A percentile compares a stretch with the other conserved stretches of the same genome.
Conservation (phyloP, 768 basidiomycete species). For the Serendipita vermifera region DNA sequence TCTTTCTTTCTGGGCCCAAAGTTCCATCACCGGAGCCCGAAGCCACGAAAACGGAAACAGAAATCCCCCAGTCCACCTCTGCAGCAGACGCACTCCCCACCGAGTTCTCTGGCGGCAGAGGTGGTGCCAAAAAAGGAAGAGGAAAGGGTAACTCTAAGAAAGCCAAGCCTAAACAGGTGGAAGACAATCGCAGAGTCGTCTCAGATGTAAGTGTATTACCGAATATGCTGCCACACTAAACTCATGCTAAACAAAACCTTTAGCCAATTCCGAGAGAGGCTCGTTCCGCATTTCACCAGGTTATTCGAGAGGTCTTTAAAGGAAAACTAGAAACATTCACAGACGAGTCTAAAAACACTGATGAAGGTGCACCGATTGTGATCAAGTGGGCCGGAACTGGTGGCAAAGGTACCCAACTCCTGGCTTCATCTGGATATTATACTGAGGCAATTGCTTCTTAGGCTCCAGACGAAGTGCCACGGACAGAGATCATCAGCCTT, state of each 20-base stretch:
- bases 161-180: slow-evolving; percentile 31
- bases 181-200: slow-evolving; percentile 61
- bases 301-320: slow-evolving; percentile 63
- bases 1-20: slow-evolving; percentile 71
- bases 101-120: slow-evolving; percentile 23
- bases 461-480: slow-evolving; percentile 9
- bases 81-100: background rate
- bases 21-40: slow-evolving; percentile 38
- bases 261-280: slow-evolving; percentile 81
- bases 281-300: slow-evolving; percentile 71
- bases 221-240: background rate
- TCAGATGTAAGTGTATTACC: slow-evolving; percentile 80
- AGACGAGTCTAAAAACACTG: slow-evolving; percentile 30
- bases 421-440: no score
- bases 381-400: slow-evolving; percentile 57
- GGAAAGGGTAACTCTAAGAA: slow-evolving; percentile 28
- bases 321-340: slow-evolving; percentile 59
- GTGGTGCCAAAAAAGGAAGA: slow-evolving; percentile 36
- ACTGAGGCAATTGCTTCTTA: background rate
- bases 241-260: background rate
- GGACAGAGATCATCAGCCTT: slow-evolving; percentile 32
- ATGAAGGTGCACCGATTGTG: slow-evolving; percentile 60
- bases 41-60: no score
- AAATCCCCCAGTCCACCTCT: background rate
- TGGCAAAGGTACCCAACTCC: slow-evolving; percentile 7